Percentiles rank a stretch among this genome's conserved stretches.
Conservation (phyloP, 148 eudicot species). For the Linanthus parryae region DNA sequence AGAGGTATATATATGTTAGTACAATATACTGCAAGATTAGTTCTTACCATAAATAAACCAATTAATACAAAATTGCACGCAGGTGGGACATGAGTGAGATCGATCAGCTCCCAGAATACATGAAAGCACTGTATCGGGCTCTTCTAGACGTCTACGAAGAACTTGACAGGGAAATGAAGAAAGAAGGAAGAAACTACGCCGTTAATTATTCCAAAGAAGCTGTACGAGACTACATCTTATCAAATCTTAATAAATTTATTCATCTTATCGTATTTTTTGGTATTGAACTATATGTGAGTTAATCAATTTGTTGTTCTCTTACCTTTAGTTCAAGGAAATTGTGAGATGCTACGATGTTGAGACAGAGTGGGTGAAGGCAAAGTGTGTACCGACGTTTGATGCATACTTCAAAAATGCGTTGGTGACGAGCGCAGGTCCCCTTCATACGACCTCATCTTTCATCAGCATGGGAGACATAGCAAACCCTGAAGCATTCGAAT, state of each 20-base stretch:
- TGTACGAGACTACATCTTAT: too few relatives aligned
- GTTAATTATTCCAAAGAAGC: conserved; percentile 8
- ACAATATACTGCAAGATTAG: too few relatives aligned
- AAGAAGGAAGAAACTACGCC: conserved; percentile 14
- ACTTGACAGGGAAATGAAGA: conserved; percentile 16
- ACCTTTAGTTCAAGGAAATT: background rate
- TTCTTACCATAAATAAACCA: too few relatives aligned
- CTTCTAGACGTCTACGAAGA: conserved; percentile 15
- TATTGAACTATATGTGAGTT: background rate
- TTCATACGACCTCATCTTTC: conserved; percentile 17
- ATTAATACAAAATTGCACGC: background rate
- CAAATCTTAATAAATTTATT: too few relatives aligned
- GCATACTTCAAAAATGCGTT: conserved; percentile 17
- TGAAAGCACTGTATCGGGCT: too few relatives aligned
- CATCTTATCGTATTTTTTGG: background rate
- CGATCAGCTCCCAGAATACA: too few relatives aligned
- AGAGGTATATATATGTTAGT: too few relatives aligned
- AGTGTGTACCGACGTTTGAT: conserved; percentile 15
- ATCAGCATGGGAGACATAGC: conserved; percentile 25
- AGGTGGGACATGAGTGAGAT: too few relatives aligned
- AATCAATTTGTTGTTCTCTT: background rate
- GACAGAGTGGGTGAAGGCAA: conserved; percentile 22
- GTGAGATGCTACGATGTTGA: conserved; percentile 15
- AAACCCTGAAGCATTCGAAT: conserved; percentile 20
- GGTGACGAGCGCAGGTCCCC: conserved; percentile 5